Evolutionary conservation across 2,329 filamentous ascomycete genomes (phyloP).

Genomic region (Ceratocystis variospora): DNA sequence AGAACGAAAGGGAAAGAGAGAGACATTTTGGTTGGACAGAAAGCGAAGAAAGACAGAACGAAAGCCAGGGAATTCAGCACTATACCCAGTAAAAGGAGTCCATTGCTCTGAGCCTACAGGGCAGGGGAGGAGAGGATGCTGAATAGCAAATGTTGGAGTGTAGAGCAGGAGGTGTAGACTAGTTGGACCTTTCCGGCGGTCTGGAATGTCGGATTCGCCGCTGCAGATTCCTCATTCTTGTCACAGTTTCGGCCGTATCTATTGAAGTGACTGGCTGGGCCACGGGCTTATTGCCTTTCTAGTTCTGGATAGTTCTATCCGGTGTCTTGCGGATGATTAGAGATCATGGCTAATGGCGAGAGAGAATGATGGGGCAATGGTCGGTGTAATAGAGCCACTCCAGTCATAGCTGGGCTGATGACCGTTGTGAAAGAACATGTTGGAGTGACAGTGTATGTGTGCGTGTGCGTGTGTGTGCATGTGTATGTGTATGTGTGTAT

Average conservation of each 20-base stretch:
- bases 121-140: too few species aligned
- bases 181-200: background rate
- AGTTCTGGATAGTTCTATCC: background rate
- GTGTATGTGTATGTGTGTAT: too few species aligned
- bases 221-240: conserved; percentile 1
- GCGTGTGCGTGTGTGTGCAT: background rate
- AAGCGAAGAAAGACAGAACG: conserved; percentile 3
- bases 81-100: background rate
- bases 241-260: background rate
- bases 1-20: background rate
- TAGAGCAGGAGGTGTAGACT: background rate
- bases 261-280: background rate
- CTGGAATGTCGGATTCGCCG: conserved; percentile 9
- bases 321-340: too few species aligned
- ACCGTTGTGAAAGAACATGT: background rate
- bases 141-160: background rate
- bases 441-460: background rate
- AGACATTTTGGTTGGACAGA: background rate
- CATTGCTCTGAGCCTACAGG: too few species aligned
- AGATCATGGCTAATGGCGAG: background rate
- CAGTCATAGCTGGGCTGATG: background rate
- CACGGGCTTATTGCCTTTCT: background rate
- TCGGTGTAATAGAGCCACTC: background rate
- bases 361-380: background rate
- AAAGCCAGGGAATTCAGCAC: background rate